phyloP scores from a whole-genome alignment of 2,329 filamentous ascomycete species.

The Venturia nashicola region DNA sequence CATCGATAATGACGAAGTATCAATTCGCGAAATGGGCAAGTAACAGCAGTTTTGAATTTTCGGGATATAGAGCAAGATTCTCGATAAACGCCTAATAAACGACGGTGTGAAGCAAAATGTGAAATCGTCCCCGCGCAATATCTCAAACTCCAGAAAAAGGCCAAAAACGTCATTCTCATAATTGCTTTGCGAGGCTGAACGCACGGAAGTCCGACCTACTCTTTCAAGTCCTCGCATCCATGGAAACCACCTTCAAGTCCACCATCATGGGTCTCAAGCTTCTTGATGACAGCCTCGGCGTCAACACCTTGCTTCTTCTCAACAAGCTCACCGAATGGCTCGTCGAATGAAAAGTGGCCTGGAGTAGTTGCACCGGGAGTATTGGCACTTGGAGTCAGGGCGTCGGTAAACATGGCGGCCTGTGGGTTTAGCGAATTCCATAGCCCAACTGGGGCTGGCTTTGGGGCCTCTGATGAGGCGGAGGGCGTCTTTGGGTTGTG shows the following conservation, averaged over 20 bases:
- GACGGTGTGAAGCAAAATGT: not conserved
- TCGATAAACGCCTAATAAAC: not conserved
- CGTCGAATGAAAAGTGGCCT: conserved; percentile 2
- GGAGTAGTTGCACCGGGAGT: not conserved
- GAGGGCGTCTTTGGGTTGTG: not conserved
- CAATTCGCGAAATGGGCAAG: no score
- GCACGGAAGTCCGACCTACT: no score
- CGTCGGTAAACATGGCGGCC: not conserved
- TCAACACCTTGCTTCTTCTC: not conserved
- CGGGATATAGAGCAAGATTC: not conserved
- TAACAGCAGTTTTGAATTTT: not conserved
- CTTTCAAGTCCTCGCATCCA: not conserved
- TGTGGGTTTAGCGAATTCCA: not conserved
- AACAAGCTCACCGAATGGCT: not conserved
- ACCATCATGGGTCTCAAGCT: not conserved
- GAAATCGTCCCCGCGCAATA: not conserved
- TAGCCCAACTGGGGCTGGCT: not conserved
- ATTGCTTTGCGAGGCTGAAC: not conserved
- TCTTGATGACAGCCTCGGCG: not conserved
- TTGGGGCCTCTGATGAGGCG: not conserved
- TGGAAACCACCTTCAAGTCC: conserved; percentile 2
- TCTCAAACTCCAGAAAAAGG: not conserved
- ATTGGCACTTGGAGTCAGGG: not conserved
- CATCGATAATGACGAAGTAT: no score
- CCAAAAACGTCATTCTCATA: not conserved